A percentile compares a stretch with the other conserved stretches of the same genome.
Conservation (phyloP, 2,329 filamentous ascomycete species). For the Botrytis galanthina region DNA sequence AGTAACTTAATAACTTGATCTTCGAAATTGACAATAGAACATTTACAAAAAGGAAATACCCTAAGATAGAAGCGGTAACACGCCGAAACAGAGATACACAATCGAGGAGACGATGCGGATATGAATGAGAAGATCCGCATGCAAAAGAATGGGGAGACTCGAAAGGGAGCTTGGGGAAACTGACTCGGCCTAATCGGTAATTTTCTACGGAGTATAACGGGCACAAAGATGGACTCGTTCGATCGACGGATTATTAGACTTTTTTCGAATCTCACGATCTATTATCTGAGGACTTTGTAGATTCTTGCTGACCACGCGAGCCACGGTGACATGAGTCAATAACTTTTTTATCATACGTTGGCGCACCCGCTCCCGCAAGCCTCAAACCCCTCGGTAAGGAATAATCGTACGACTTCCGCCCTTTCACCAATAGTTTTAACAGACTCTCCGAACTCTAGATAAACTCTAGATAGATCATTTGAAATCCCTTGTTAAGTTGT, state of each 20-base stretch:
- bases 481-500: neutral
- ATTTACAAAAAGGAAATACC: neutral
- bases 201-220: neutral
- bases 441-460: slow-evolving; percentile 1
- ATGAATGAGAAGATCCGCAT: neutral
- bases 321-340: slow-evolving; percentile 1
- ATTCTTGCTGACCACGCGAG: slow-evolving; percentile 14
- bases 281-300: neutral
- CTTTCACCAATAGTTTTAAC: slow-evolving; percentile 10
- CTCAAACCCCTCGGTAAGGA: neutral
- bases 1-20: neutral
- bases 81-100: neutral
- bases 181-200: slow-evolving; percentile 6
- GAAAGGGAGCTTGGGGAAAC: neutral
- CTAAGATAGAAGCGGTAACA: neutral
- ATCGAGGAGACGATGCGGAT: neutral
- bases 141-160: neutral
- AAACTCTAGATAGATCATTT: slow-evolving; percentile 12
- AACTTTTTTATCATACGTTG: slow-evolving; percentile 5
- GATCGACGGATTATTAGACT: neutral
- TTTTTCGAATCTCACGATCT: slow-evolving; percentile 17
- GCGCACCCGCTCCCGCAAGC: slow-evolving; percentile 17
- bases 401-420: slow-evolving; percentile 19
- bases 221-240: neutral
- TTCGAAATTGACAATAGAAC: neutral